Evolutionary conservation across 2,329 filamentous ascomycete genomes (phyloP).

Genomic region (Colletotrichum lentis): DNA sequence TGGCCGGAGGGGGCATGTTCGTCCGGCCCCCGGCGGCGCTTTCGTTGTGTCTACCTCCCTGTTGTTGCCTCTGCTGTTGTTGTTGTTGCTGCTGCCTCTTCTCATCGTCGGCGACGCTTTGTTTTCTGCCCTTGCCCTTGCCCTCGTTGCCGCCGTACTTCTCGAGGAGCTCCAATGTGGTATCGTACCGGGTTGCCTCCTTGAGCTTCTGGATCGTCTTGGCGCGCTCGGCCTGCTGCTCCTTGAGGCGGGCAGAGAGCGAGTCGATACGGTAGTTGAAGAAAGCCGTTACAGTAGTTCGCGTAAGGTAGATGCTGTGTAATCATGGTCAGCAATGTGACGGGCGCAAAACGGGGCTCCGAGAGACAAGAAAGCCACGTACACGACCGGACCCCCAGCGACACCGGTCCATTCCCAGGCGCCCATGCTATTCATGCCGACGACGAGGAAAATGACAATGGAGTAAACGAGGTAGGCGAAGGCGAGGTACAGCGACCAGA

Average conservation of each 20-base stretch:
- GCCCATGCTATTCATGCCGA: constrained; percentile 83
- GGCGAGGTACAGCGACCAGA: constrained; percentile 89
- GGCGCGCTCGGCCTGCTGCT: constrained; percentile 79
- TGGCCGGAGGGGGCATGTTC: constrained; percentile 65
- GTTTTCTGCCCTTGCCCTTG: constrained; percentile 49
- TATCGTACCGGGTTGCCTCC: constrained; percentile 93
- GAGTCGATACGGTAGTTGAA: constrained; percentile 84
- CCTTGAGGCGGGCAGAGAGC: constrained; percentile 74
- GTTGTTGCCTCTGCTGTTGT: constrained; percentile 30
- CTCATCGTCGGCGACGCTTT: constrained; percentile 41
- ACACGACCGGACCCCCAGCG: constrained; percentile 80
- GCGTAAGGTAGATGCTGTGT: constrained; percentile 78
- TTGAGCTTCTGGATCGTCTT: constrained; percentile 94
- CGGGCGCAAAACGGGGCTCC: constrained; percentile 5
- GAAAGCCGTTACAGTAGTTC: constrained; percentile 71
- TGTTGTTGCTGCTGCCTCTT: constrained; percentile 45
- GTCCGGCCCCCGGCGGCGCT: constrained; percentile 50
- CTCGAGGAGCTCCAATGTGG: constrained; percentile 88
- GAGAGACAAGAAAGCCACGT: constrained; percentile 45
- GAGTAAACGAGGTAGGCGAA: constrained; percentile 90
- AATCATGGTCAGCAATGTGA: constrained; percentile 3
- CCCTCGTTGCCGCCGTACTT: constrained; percentile 83
- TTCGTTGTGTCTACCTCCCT: constrained; percentile 39
- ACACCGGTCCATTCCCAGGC: constrained; percentile 80
- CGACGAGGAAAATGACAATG: constrained; percentile 82